Evolutionary conservation across 768 basidiomycete genomes (phyloP), one percentile per base, ranked within the genome.

Genomic region (Leccinum longicurvipes): DNA sequence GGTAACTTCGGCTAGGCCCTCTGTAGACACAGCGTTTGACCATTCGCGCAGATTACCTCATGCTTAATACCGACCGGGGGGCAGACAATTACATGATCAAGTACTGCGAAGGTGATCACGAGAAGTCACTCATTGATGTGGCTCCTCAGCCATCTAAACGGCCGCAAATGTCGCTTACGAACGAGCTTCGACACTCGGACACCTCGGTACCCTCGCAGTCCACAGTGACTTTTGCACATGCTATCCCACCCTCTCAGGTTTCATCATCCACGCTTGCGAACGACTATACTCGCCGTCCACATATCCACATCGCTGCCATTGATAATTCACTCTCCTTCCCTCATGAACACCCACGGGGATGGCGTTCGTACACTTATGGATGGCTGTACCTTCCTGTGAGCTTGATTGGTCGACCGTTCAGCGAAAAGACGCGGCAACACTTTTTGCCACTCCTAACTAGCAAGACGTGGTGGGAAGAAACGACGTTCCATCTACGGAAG

Each of bases 21-120:
- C 23, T 28, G n/a, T 50, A 27, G 56, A 28, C 19, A 15, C 36
- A 39, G 19, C 19, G 4, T 57, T 59, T 55, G 60, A 55, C 41
- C 17, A 11, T 9, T 36, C 21, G 1, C 54, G 23, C 58, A 89
- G 92, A 95, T 72, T 93, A 89, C 72, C 77, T 96, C 44, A 95
- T 95, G 87, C 83, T 92, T 51, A 95, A 94, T 69, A 95, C 93
- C 19, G 93, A 93, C 67, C 84, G 92, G 50, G 71, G 84, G 17
- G 86, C 90, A 1, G 91, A 93, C 74, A 92, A 93, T 69, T 93
- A 89, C 71, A 93, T 93, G 91, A 88, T 93, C 73, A 93, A 91
- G 69, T 91, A 86, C 67, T 93, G 91, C 67, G 88, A 90, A 72
- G 86, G 81, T 44, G 84, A 83, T 39, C 87, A 89, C 55, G 89